phyloP scores from a whole-genome alignment of 495 filamentous ascomycete genomes.

The Niebla homalea region DNA sequence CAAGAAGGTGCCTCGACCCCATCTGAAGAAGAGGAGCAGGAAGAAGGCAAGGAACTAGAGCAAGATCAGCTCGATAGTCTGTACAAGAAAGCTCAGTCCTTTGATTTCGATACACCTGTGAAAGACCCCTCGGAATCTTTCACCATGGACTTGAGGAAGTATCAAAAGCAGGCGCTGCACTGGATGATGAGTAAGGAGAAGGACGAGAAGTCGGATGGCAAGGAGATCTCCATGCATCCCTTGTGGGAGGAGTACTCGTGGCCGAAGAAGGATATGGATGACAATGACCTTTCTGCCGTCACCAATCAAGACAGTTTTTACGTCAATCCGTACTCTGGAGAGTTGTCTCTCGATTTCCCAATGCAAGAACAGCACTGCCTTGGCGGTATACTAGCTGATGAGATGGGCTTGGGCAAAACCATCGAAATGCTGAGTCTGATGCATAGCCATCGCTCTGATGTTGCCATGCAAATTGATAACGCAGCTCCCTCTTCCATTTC shows the following conservation, averaged over 20 bases:
- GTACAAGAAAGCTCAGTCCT: conserved; percentile 92
- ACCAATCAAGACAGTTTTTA: conserved; percentile 63
- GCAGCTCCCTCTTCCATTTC: conserved; percentile 33
- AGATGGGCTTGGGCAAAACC: conserved; percentile 85
- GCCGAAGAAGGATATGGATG: conserved; percentile 80
- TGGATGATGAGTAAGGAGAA: conserved; percentile 96
- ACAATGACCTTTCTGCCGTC: conserved; percentile 52
- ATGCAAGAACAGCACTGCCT: conserved; percentile 88
- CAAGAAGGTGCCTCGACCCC: conserved; percentile 37
- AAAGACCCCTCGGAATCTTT: conserved; percentile 73
- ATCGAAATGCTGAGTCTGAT: conserved; percentile 95
- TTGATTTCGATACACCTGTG: conserved; percentile 85
- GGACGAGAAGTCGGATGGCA: conserved; percentile 48
- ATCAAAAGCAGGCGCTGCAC: conserved; percentile 87
- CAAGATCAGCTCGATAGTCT: conserved; percentile 89
- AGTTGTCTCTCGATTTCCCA: conserved; percentile 85
- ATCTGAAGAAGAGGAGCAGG: conserved; percentile 49
- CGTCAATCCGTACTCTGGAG: conserved; percentile 91
- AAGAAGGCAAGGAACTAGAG: conserved; percentile 81
- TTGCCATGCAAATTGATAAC: conserved; percentile 20
- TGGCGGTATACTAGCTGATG: conserved; percentile 86
- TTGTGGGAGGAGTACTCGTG: conserved; percentile 93
- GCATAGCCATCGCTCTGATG: conserved; percentile 63
- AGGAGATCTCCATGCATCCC: conserved; percentile 77
- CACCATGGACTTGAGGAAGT: conserved; percentile 69